These are phyloP conservation scores for Geranium incanum DNA, from an alignment of 441 rosid genomes.

Conservation along the genomic window DNA sequence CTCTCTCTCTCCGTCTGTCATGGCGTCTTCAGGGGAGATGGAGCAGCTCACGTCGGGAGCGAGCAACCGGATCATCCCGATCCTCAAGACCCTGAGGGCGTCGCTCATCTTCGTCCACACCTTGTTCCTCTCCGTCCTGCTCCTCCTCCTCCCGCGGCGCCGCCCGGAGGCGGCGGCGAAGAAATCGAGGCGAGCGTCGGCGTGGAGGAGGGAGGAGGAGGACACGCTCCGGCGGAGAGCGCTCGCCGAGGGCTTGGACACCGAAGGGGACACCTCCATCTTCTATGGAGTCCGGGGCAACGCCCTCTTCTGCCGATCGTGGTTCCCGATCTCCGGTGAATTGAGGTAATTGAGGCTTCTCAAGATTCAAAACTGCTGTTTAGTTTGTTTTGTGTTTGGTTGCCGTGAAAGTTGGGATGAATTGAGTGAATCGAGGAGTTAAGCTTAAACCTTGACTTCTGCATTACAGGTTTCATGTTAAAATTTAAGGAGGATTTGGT, in stretches of 20 bases:
- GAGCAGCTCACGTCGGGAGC: slow-evolving; percentile 90
- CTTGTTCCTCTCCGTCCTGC: slow-evolving; percentile 50
- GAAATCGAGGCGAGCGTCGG: slow-evolving; percentile 33
- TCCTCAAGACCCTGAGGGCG: slow-evolving; percentile 44
- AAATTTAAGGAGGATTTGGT: background rate
- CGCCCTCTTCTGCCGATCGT: slow-evolving; percentile 72
- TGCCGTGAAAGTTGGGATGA: background rate
- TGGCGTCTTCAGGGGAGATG: slow-evolving; percentile 39
- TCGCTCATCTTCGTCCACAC: slow-evolving; percentile 41
- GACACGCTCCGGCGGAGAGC: slow-evolving; percentile 71
- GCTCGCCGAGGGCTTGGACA: slow-evolving; percentile 61
- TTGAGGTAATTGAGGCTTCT: slow-evolving; percentile 37
- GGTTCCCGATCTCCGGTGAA: slow-evolving; percentile 64
- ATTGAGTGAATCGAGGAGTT: no score
- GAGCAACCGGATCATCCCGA: slow-evolving; percentile 82
- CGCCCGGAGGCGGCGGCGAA: slow-evolving; percentile 27
- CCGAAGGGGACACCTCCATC: slow-evolving; percentile 47
- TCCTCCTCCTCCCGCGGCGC: slow-evolving; percentile 56
- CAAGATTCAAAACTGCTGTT: no score
- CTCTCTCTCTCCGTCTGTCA: no score
- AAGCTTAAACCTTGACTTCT: no score
- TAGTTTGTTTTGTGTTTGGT: background rate
- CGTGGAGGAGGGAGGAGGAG: slow-evolving; percentile 75
- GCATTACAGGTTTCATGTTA: no score
- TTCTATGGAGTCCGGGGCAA: slow-evolving; percentile 54